phyloP scores from a whole-genome alignment of 495 filamentous ascomycete species.

The Aspergillus sclerotioniger region DNA sequence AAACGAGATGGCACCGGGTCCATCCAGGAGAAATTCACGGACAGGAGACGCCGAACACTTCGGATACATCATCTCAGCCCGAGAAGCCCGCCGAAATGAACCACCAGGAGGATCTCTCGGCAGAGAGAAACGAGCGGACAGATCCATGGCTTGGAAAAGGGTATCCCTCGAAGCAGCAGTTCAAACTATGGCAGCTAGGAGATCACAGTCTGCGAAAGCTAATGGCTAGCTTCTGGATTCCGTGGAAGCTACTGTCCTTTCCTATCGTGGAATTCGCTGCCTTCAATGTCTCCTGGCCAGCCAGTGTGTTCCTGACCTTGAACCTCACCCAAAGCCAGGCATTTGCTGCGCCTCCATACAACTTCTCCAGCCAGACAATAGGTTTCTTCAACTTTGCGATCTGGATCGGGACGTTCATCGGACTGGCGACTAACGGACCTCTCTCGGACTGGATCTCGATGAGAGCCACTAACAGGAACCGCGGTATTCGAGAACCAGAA shows the following conservation, averaged over 20 bases:
- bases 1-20: too few species aligned
- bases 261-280: slow-evolving; percentile 62
- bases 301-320: slow-evolving; percentile 58
- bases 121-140: too few species aligned
- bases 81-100: too few species aligned
- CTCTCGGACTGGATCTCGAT: too few species aligned
- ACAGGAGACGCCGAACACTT: too few species aligned
- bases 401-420: slow-evolving; percentile 52
- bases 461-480: too few species aligned
- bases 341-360: slow-evolving; percentile 59
- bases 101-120: too few species aligned
- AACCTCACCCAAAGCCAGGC: slow-evolving; percentile 64
- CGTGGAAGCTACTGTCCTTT: slow-evolving; percentile 58
- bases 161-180: slow-evolving; percentile 43
- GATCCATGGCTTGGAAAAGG: neutral
- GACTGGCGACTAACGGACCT: slow-evolving; percentile 56
- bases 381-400: slow-evolving; percentile 49
- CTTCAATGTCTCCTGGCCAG: slow-evolving; percentile 60
- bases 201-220: slow-evolving; percentile 39
- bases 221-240: slow-evolving; percentile 43
- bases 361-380: slow-evolving; percentile 51
- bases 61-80: too few species aligned
- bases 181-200: slow-evolving; percentile 48
- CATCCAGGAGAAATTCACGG: too few species aligned
- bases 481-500: too few species aligned